Evolutionary conservation across 2,329 filamentous ascomycete species (phyloP).

Genomic region (Fusarium nurragi): DNA sequence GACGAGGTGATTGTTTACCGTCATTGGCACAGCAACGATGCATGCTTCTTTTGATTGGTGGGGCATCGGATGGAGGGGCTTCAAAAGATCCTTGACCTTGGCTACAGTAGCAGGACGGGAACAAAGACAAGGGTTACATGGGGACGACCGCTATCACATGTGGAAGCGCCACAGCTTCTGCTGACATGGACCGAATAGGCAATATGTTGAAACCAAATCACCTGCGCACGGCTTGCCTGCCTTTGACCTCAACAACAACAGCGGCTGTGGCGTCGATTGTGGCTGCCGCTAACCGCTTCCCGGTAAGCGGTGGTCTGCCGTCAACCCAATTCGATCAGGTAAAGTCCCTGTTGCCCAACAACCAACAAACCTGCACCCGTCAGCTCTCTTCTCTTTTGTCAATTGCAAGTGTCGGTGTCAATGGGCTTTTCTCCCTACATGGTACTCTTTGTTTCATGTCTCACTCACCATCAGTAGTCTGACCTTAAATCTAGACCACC

Average conservation of each 20-base stretch:
- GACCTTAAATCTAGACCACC: neutral
- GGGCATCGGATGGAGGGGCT: constrained; percentile 23
- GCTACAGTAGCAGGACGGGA: constrained; percentile 9
- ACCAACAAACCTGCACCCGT: constrained; percentile 6
- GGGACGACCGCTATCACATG: constrained; percentile 24
- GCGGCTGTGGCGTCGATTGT: constrained; percentile 26
- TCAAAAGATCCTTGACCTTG: constrained; percentile 12
- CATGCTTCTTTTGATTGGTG: constrained; percentile 5
- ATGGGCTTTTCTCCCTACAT: neutral
- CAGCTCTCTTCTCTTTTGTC: neutral
- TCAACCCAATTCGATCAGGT: constrained; percentile 2
- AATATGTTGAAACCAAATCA: constrained; percentile 16
- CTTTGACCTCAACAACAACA: constrained; percentile 13
- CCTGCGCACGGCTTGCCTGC: neutral
- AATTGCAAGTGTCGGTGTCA: neutral
- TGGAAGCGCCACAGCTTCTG: constrained; percentile 12
- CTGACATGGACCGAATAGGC: neutral
- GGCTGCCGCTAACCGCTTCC: constrained; percentile 26
- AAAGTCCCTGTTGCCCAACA: constrained; percentile 25
- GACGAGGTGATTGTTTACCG: constrained; percentile 24
- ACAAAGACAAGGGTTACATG: constrained; percentile 13
- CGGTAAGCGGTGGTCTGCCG: constrained; percentile 9
- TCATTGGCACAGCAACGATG: constrained; percentile 20
- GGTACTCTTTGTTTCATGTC: constrained; percentile 18
- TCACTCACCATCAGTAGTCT: neutral